Conservation (phyloP, 345 rosid genomes). For the Arabis alpina region DNA sequence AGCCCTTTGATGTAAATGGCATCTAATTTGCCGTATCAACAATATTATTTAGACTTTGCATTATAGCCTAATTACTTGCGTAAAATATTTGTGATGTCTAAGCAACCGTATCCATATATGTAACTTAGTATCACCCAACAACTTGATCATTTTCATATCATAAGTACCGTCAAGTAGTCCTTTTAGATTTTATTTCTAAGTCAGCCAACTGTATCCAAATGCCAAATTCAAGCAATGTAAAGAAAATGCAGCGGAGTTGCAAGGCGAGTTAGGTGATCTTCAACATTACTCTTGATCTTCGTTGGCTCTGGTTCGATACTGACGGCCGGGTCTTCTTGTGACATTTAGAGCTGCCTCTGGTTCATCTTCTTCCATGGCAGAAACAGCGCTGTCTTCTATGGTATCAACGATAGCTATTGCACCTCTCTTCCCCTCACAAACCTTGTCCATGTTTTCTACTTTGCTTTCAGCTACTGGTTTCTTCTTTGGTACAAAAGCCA, state of each 20-base stretch:
- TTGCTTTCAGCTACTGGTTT: constrained; percentile 44
- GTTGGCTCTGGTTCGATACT: constrained; percentile 58
- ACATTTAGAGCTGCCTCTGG: constrained; percentile 41
- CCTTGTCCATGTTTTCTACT: constrained; percentile 38
- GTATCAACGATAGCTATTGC: constrained; percentile 53
- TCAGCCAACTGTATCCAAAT: not conserved
- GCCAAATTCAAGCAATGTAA: not conserved
- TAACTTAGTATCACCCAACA: not conserved
- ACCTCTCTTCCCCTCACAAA: constrained; percentile 37
- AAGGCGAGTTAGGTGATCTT: constrained; percentile 3
- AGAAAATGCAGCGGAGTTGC: not conserved
- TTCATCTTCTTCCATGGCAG: constrained; percentile 78
- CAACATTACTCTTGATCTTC: constrained; percentile 46
- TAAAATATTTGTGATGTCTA: no score
- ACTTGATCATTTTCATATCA: not conserved
- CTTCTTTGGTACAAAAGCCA: constrained; percentile 70
- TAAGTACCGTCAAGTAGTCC: not conserved
- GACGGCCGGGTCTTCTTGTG: constrained; percentile 49
- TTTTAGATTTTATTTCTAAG: not conserved
- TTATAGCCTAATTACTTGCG: not conserved
- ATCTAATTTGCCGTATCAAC: not conserved
- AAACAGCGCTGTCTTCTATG: constrained; percentile 44
- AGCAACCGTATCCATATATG: not conserved
- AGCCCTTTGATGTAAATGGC: not conserved
- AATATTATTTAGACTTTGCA: not conserved